phyloP scores from a whole-genome alignment of 1,284 basidiomycete genomes.

The Papiliotrema terrestris region DNA sequence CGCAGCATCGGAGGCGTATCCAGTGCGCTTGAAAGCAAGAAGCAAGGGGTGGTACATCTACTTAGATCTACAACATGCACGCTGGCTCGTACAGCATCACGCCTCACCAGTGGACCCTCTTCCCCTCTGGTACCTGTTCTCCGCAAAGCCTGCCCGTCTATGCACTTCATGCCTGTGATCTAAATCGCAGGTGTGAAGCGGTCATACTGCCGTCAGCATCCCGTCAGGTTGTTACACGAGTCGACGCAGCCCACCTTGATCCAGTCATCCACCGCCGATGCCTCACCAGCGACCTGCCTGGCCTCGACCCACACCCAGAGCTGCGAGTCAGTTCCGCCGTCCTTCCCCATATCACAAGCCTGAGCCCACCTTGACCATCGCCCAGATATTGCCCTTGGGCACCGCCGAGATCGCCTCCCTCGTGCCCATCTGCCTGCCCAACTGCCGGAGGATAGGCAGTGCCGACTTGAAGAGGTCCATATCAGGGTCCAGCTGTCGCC shows the following conservation, averaged over 20 bases:
- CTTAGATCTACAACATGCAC: neutral
- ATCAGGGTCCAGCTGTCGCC: constrained; percentile 84
- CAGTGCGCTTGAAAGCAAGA: neutral
- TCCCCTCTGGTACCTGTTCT: too few relatives aligned
- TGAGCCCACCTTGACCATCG: constrained; percentile 73
- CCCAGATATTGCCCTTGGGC: constrained; percentile 67
- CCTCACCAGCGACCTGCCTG: constrained; percentile 71
- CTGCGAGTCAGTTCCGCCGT: constrained; percentile 46
- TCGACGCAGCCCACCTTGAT: constrained; percentile 34
- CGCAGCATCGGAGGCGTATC: too few relatives aligned
- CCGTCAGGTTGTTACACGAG: neutral
- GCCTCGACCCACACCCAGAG: constrained; percentile 91
- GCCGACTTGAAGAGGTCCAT: constrained; percentile 92
- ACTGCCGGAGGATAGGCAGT: constrained; percentile 79
- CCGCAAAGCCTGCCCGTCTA: too few relatives aligned
- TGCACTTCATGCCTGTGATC: neutral
- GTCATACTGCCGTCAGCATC: constrained; percentile 25
- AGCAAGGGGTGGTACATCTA: neutral
- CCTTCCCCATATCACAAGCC: neutral
- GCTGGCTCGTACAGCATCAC: neutral
- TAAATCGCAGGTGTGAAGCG: constrained; percentile 27
- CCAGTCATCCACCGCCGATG: constrained; percentile 66
- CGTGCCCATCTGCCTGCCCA: constrained; percentile 82
- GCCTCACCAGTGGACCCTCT: neutral
- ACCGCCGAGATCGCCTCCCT: constrained; percentile 65